Base-by-base conservation (phyloP, 805 yeast species). In the Saccharomycopsis babjevae region DNA sequence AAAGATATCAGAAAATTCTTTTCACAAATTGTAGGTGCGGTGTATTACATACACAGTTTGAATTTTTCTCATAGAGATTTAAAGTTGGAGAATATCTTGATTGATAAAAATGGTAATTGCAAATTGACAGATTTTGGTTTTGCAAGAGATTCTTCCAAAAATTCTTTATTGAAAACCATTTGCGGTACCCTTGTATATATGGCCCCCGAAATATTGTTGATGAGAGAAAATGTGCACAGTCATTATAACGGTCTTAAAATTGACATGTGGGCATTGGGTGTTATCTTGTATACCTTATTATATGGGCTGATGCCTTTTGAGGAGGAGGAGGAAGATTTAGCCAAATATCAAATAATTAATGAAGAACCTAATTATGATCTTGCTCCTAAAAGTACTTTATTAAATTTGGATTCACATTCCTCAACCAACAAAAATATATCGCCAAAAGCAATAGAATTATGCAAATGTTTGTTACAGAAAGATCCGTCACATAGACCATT, bases 181-280 rank as follows among this genome's bases (percentile, higher is more conserved):
- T 93, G 99, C 73, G 99, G 99, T 2, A 93, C 98, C 0, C 84
- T 91, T 0, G 96, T 90, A 2, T 93, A 93, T 70, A 92, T 93
- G 97, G 97, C 99, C 0, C 99, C 99, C 0, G 99, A 93, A 70
- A 76, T 94, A 64, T 76, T 92, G 18, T 76, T 77, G 60, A 79
- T 84, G 63, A 79, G 82, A 63, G 83, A 84, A 55, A 91, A 91
- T 70, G 13, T 15, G 16, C 20, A 39, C 15, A 30, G 42, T n/a
- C 32, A 20, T 15, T 63, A 63, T 42, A 83, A 84, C 50, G 98
- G 97, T 0, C 79, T 83, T 65, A 85, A 86, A 66, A 83, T 85
- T 1, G 99, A 93, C 70, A 83, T 88, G 6, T 93, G 99, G 99
- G 83, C 97, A 0, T 73, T 93, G 64, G 99, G 99, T 0, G 82